Evolutionary conservation across 2,329 filamentous ascomycete genomes (phyloP).

Genomic region (Ramularia collo-cygni): DNA sequence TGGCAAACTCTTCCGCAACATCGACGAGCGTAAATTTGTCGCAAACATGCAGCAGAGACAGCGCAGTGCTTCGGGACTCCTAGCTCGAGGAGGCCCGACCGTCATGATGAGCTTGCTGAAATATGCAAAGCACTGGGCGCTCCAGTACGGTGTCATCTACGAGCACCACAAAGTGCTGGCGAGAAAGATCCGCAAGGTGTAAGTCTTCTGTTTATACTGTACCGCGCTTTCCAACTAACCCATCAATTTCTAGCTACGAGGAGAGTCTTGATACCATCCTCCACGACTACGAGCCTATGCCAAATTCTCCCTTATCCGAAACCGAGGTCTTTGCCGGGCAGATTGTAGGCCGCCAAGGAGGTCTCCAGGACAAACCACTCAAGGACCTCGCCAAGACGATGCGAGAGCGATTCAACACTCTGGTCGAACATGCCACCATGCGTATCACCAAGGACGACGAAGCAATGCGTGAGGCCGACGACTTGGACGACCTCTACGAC

Average conservation of each 20-base stretch:
- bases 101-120: slow-evolving; percentile 32
- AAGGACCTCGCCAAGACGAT: slow-evolving; percentile 32
- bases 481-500: slow-evolving; percentile 23
- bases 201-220: slow-evolving; percentile 13
- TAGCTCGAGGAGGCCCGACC: neutral
- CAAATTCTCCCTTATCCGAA: slow-evolving; percentile 40
- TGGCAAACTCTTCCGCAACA: slow-evolving; percentile 62
- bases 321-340: slow-evolving; percentile 52
- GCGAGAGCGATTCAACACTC: slow-evolving; percentile 35
- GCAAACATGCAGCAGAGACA: slow-evolving; percentile 33
- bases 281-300: slow-evolving; percentile 38
- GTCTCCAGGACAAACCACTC: slow-evolving; percentile 26
- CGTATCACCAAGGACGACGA: slow-evolving; percentile 40
- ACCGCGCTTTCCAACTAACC: neutral
- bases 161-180: slow-evolving; percentile 34
- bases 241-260: slow-evolving; percentile 42
- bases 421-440: slow-evolving; percentile 36
- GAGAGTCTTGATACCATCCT: slow-evolving; percentile 44
- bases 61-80: slow-evolving; percentile 8
- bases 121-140: slow-evolving; percentile 32
- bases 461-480: slow-evolving; percentile 17
- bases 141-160: slow-evolving; percentile 27
- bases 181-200: slow-evolving; percentile 42
- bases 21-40: slow-evolving; percentile 67
- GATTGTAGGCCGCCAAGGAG: slow-evolving; percentile 46